Evolutionary conservation across 2,329 filamentous ascomycete species (phyloP), one percentile per base, ranked within the genome.

Genomic region (Claviceps maximensis): DNA sequence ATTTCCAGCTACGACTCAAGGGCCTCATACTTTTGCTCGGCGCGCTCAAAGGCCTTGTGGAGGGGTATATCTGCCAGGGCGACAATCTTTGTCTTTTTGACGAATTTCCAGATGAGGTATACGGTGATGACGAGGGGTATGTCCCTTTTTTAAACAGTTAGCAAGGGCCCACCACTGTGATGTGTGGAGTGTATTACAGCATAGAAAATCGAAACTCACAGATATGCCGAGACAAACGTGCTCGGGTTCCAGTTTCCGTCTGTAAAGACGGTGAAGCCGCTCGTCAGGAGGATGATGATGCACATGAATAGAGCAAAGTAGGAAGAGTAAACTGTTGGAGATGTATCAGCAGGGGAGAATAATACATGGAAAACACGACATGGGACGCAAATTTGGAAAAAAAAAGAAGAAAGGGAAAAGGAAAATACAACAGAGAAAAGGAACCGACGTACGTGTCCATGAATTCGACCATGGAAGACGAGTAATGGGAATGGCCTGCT

Each of bases 281-380:
- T 79, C 4, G 86, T 89, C 42, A 89, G 71, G 3, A 89, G 68
- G 55, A 88, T 83, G 42, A 85, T 65, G 29, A 82, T 69, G 61
- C 75, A 79, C 71, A 83, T 78, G 55, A 72, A 62, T 5, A 90
- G 70, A 0, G 79, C 78, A 9, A 70, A 66, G 58, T 75, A 83
- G 0, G 86, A 86, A 13, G 74, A 77, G 58, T 81, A 82, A 13
- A 74, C 78, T 82, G 10, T 10, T 21, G 29, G 15, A 10, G 15
- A 19, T n/a, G 17, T 36, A 49, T 58, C 29, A 57, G 33, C 33
- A 10, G 12, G 5, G 31, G 7, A 33, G 5, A 13, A 33, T 3
- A 33, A 12, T 33, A 3, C 7, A 33, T 10, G 12, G 52, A 50
- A n/a, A 58, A 49, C 2, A 42, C 4, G 4, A 41, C 4, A n/a